phyloP scores from a whole-genome alignment of 345 rosid genomes.

The Jatropha curcas region DNA sequence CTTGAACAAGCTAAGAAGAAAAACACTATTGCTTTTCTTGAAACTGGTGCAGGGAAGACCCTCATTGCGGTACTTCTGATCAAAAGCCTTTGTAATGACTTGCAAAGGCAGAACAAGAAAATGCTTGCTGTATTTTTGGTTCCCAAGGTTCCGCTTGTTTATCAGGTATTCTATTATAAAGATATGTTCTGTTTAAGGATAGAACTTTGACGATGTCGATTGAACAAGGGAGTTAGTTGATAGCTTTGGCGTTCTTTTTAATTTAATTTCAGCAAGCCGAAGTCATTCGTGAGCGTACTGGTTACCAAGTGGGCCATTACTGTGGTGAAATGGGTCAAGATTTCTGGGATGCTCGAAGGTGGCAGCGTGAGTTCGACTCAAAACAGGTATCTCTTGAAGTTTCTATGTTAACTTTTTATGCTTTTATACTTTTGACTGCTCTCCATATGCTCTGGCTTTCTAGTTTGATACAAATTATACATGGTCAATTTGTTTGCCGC shows the following conservation, averaged over 20 bases:
- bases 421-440: neutral
- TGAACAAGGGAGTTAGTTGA: slow-evolving; percentile 12
- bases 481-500: neutral
- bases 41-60: slow-evolving; percentile 98
- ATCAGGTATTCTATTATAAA: slow-evolving; percentile 58
- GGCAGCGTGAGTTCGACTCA: slow-evolving; percentile 93
- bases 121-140: slow-evolving; percentile 93
- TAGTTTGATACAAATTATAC: neutral
- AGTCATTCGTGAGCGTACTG: slow-evolving; percentile 78
- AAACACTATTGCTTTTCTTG: slow-evolving; percentile 96
- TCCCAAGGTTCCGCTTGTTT: slow-evolving; percentile 96
- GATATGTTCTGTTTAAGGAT: slow-evolving; percentile 2
- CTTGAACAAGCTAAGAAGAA: slow-evolving; percentile 90
- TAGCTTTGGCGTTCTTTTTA: slow-evolving; percentile 19
- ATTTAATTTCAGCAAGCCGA: slow-evolving; percentile 86
- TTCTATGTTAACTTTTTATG: neutral
- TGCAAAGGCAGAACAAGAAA: slow-evolving; percentile 63
- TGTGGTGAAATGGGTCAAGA: slow-evolving; percentile 99
- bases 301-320: slow-evolving; percentile 79
- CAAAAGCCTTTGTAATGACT: slow-evolving; percentile 60
- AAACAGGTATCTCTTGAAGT: slow-evolving; percentile 62
- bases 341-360: slow-evolving; percentile 86
- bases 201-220: neutral
- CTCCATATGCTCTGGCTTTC: neutral
- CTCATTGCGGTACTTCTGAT: slow-evolving; percentile 93